Conservation (phyloP, 2,329 filamentous ascomycete genomes). For the Curvularia spicifera region DNA sequence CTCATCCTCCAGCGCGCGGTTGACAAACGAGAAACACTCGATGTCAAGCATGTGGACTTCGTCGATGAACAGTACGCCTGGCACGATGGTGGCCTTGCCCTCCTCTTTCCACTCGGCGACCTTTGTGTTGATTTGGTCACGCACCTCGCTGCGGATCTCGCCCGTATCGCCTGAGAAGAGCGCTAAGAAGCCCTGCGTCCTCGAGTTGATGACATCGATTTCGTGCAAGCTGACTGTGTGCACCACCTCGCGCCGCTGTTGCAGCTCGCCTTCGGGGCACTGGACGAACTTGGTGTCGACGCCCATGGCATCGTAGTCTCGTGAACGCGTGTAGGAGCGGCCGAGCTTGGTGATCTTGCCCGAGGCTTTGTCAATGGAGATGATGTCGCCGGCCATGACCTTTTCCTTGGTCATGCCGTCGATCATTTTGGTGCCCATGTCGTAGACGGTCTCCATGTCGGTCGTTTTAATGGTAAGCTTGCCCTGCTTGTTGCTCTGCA, state of each 20-base stretch:
- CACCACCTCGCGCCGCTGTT: slow-evolving; percentile 95
- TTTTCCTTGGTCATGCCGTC: slow-evolving; percentile 99
- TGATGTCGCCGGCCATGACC: slow-evolving; percentile 97
- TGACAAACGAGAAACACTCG: slow-evolving; percentile 98
- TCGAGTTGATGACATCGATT: slow-evolving; percentile 98
- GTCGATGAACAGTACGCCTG: slow-evolving; percentile 96
- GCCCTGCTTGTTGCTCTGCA: slow-evolving; percentile 87
- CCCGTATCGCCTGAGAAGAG: slow-evolving; percentile 98
- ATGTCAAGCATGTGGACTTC: slow-evolving; percentile 99
- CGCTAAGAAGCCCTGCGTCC: slow-evolving; percentile 96
- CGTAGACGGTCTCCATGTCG: slow-evolving; percentile 99
- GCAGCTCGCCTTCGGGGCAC: slow-evolving; percentile 95
- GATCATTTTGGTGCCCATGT: slow-evolving; percentile 99
- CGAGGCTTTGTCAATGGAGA: slow-evolving; percentile 97
- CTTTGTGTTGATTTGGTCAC: slow-evolving; percentile 99
- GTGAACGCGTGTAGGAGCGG: slow-evolving; percentile 89
- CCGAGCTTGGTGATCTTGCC: slow-evolving; percentile 98
- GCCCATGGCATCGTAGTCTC: slow-evolving; percentile 99
- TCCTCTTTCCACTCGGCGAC: slow-evolving; percentile 99
- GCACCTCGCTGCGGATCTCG: slow-evolving; percentile 95
- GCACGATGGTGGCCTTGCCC: slow-evolving; percentile 97
- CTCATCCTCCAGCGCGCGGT: slow-evolving; percentile 92
- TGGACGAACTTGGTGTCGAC: slow-evolving; percentile 98
- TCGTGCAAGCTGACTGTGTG: slow-evolving; percentile 97
- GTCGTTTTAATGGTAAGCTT: slow-evolving; percentile 99